A percentile compares a stretch with the other conserved stretches of the same genome.
These are phyloP conservation scores for Populus simonii DNA, from an alignment of 345 rosid species.

Conservation along the genomic window DNA sequence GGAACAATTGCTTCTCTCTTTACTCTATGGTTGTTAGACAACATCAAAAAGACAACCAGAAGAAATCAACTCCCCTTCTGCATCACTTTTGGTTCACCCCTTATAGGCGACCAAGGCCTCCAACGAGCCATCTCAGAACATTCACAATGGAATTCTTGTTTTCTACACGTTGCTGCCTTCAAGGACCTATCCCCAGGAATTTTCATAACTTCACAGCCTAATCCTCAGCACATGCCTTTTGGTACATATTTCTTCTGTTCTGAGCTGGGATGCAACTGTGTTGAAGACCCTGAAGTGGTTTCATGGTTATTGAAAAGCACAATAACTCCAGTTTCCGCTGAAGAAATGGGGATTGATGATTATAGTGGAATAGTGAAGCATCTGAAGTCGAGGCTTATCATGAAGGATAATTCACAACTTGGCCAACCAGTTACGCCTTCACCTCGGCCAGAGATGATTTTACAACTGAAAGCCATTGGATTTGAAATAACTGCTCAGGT, in stretches of 20 bases:
- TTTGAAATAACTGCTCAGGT: constrained; percentile 24
- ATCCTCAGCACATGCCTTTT: constrained; percentile 41
- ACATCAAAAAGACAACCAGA: constrained; percentile 8
- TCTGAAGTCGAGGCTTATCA: constrained; percentile 11
- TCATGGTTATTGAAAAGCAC: constrained; percentile 15
- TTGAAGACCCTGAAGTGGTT: constrained; percentile 46
- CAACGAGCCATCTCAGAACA: constrained; percentile 32
- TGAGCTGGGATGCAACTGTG: constrained; percentile 34
- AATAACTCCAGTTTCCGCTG: constrained; percentile 10
- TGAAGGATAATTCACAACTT: constrained; percentile 18
- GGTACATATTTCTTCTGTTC: constrained; percentile 54
- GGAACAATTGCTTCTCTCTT: constrained; percentile 73
- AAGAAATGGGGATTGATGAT: constrained; percentile 5
- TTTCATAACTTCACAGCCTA: constrained; percentile 2
- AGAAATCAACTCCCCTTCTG: constrained; percentile 41
- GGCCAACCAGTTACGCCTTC: not conserved
- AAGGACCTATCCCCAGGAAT: constrained; percentile 38
- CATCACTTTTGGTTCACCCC: constrained; percentile 69
- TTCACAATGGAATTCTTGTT: constrained; percentile 46
- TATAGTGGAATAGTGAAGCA: constrained; percentile 13
- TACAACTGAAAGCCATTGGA: constrained; percentile 36
- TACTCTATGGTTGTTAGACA: constrained; percentile 55
- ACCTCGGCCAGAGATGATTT: constrained; percentile 19
- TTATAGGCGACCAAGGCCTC: constrained; percentile 40
- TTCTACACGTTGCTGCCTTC: constrained; percentile 46